Evolutionary conservation across 305 asterid genomes (phyloP).

Genomic region (Rubia peregrina): DNA sequence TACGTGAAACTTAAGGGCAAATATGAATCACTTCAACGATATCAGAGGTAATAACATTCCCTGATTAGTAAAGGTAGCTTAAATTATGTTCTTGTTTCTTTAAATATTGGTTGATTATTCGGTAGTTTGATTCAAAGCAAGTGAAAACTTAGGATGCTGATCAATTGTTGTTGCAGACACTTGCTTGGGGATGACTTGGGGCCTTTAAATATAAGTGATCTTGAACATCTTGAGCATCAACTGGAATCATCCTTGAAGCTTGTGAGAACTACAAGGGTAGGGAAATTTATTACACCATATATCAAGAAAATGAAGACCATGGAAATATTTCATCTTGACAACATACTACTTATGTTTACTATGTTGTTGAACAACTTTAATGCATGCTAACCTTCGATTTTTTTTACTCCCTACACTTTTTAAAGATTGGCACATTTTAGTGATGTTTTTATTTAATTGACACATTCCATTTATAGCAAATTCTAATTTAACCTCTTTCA

Average conservation of each 20-base stretch:
- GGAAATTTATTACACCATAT: neutral
- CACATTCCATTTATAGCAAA: no score
- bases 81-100: neutral
- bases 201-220: conserved; percentile 71
- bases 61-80: neutral
- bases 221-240: conserved; percentile 77
- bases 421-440: no score
- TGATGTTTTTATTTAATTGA: no score
- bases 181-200: conserved; percentile 96
- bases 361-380: neutral
- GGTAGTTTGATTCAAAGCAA: neutral
- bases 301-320: no score
- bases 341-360: neutral
- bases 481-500: neutral
- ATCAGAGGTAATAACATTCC: conserved; percentile 51
- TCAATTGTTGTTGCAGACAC: conserved; percentile 41
- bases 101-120: neutral
- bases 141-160: neutral
- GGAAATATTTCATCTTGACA: neutral
- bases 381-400: neutral
- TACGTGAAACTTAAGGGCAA: conserved; percentile 66
- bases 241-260: conserved; percentile 77
- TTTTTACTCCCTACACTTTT: no score
- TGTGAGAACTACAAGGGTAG: conserved; percentile 93
- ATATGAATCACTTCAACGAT: conserved; percentile 81